Percentiles rank a stretch among this genome's conserved stretches.
Evolutionary conservation across 352 stramenopile species (phyloP).

Genomic region (Pythium aristosporum): DNA sequence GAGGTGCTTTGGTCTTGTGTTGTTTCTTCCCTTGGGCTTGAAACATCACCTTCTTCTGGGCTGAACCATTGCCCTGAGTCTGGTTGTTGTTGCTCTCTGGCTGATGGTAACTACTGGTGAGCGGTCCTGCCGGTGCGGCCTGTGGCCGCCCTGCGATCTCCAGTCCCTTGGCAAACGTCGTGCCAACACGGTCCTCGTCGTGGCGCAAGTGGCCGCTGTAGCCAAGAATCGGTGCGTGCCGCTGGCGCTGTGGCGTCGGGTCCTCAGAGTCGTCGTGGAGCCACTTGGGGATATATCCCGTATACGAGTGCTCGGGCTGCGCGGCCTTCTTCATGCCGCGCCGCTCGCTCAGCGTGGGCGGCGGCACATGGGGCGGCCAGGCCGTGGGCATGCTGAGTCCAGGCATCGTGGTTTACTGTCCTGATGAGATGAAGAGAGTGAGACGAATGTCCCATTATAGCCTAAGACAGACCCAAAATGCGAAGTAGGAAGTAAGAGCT

Average conservation of each 20-base stretch:
- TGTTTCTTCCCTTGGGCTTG: not conserved
- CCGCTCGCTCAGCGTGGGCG: constrained; percentile 49
- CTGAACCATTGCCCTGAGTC: not conserved
- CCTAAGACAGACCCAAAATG: not conserved
- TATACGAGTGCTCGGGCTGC: constrained; percentile 70
- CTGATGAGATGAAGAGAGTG: too few species aligned
- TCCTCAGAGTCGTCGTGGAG: constrained; percentile 19
- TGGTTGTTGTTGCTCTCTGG: not conserved
- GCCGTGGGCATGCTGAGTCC: constrained; percentile 3
- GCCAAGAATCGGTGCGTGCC: constrained; percentile 51
- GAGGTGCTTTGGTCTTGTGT: not conserved
- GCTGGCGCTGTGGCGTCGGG: constrained; percentile 21
- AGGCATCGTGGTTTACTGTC: too few species aligned
- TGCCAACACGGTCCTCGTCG: constrained; percentile 58
- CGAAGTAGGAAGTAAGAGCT: not conserved
- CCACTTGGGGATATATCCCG: constrained; percentile 37
- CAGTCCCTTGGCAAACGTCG: constrained; percentile 64
- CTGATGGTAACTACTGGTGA: not conserved
- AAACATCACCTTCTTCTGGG: not conserved
- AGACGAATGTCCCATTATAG: not conserved
- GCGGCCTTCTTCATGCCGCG: constrained; percentile 67
- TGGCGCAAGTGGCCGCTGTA: constrained; percentile 62
- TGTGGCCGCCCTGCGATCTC: constrained; percentile 30
- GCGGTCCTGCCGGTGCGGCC: not conserved
- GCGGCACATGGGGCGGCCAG: constrained; percentile 30